Conservation (phyloP, 805 yeast species). For the Candida glaebosa region DNA sequence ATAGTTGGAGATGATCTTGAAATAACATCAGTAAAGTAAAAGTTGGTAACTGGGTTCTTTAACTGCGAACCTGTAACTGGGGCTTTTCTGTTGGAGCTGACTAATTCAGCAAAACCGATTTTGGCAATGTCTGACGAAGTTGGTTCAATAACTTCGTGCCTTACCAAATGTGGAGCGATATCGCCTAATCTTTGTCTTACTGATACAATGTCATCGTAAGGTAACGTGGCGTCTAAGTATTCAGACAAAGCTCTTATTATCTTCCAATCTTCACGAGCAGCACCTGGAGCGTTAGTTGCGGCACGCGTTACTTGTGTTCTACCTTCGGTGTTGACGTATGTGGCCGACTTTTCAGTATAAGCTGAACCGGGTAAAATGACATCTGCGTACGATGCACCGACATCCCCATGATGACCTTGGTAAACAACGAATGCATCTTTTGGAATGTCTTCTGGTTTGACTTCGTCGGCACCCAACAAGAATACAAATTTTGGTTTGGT, state of each 20-base stretch:
- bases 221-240: slow-evolving; percentile 65
- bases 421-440: slow-evolving; percentile 83
- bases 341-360: slow-evolving; percentile 81
- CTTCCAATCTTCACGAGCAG: slow-evolving; percentile 91
- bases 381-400: slow-evolving; percentile 85
- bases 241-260: slow-evolving; percentile 80
- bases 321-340: slow-evolving; percentile 88
- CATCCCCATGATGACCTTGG: slow-evolving; percentile 91
- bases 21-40: slow-evolving; percentile 84
- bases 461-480: slow-evolving; percentile 82
- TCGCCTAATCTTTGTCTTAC: slow-evolving; percentile 68
- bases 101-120: slow-evolving; percentile 50
- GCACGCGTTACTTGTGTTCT: slow-evolving; percentile 83
- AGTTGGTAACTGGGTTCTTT: slow-evolving; percentile 73
- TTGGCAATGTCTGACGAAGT: slow-evolving; percentile 54
- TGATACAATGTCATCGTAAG: slow-evolving; percentile 69
- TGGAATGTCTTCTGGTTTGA: slow-evolving; percentile 66
- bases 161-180: slow-evolving; percentile 75
- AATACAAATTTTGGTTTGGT: slow-evolving; percentile 70
- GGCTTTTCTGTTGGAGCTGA: slow-evolving; percentile 37
- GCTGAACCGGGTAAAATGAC: slow-evolving; percentile 86
- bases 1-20: slow-evolving; percentile 85
- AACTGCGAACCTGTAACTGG: slow-evolving; percentile 44
- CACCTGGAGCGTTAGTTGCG: slow-evolving; percentile 84
- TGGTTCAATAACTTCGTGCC: slow-evolving; percentile 73